Evolutionary conservation across 1,139 yeast species (phyloP).

Genomic region (Lodderomyces metapsilosis): DNA sequence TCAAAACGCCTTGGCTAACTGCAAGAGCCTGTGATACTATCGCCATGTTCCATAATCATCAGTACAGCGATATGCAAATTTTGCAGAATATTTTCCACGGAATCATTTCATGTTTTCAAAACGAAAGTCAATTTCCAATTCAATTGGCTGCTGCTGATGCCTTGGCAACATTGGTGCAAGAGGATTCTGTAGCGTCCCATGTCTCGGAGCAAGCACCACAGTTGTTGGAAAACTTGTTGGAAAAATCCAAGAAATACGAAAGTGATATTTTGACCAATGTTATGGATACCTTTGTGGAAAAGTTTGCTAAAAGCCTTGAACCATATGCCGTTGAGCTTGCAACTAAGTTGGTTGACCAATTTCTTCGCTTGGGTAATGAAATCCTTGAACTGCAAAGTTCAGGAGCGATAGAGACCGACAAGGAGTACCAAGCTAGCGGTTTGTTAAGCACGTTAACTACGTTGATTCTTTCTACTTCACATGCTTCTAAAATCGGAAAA

Average conservation of each 20-base stretch:
- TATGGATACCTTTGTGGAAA: conserved; percentile 57
- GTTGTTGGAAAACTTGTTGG: conserved; percentile 51
- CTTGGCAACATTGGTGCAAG: conserved; percentile 47
- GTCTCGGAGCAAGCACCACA: conserved; percentile 51
- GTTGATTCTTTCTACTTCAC: conserved; percentile 50
- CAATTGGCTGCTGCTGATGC: conserved; percentile 57
- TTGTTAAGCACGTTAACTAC: conserved; percentile 51
- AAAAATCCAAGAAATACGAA: conserved; percentile 50
- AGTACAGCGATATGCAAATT: conserved; percentile 38
- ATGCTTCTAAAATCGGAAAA: conserved; percentile 45
- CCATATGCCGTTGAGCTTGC: conserved; percentile 56
- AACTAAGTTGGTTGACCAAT: conserved; percentile 47
- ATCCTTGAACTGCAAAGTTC: conserved; percentile 33
- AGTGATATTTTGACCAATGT: conserved; percentile 54
- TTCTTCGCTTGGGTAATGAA: conserved; percentile 44
- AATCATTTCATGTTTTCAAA: conserved; percentile 42
- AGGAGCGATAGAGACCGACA: conserved; percentile 34
- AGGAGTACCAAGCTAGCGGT: conserved; percentile 54
- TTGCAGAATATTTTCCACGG: conserved; percentile 47
- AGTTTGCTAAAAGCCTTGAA: conserved; percentile 51
- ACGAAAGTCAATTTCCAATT: conserved; percentile 46
- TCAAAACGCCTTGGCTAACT: conserved; percentile 46
- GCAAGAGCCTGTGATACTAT: conserved; percentile 58
- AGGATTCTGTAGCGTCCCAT: conserved; percentile 46
- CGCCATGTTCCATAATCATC: conserved; percentile 42